Evolutionary conservation across 2,329 filamentous ascomycete genomes (phyloP), one percentile per base, ranked within the genome.

Genomic region (Fusarium torreyae): DNA sequence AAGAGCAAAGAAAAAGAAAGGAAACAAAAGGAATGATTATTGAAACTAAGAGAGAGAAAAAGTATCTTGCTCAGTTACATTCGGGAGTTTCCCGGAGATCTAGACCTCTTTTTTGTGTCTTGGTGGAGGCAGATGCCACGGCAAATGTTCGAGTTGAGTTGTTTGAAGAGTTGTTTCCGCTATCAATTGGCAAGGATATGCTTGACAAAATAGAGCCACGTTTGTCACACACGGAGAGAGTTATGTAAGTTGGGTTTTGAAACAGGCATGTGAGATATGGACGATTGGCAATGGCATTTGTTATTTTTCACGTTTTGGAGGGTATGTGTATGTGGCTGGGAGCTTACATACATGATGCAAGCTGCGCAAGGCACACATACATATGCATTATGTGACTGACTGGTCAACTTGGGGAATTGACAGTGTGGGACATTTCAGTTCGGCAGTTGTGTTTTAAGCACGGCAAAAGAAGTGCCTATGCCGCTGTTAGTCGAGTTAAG

Each of bases 1-100:
- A 39, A 44, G 57, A 48, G 22, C 14, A 64, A 63, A 38, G 9
- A 54, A 38, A 22, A 34, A 52, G 7, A 26, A 34, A 10, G 43
- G 13, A 20, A 50, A 39, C 20, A 34, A 42, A 13, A 36, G 44
- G 6, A 24, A 18, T 13, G 11, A 60, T 44, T 22, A 44, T 34
- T 18, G 33, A 57, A 17, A 31, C 34, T 22, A 28, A 38, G 17
- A 33, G n/a, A 33, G n/a, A 18, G 24, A n/a, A 33, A 2, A 26
- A 42, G 36, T 43, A 49, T 39, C 33, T 54, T 54, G 48, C 53
- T 59, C 64, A 68, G 65, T 68, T 68, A 51, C 65, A 66, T 54
- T 49, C 65, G 59, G 65, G 46, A 39, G 38, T 38, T 52, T 22
- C 44, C 11, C 43, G 45, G 55, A 40, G 28, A 52, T 58, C 52